Evolutionary conservation across 2,329 filamentous ascomycete species (phyloP).

Genomic region (Neopestalotiopsis sp.): DNA sequence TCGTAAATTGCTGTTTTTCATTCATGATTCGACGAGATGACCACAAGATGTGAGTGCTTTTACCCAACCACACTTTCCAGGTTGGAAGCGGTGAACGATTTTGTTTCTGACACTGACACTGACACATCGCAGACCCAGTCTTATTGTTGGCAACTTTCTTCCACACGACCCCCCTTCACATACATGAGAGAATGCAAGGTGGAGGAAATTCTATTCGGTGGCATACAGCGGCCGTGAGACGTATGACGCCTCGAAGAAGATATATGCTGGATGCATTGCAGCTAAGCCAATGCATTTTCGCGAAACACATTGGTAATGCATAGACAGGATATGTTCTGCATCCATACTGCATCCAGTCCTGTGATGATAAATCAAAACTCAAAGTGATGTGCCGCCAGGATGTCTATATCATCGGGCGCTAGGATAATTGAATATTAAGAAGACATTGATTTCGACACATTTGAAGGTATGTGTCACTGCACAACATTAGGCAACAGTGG

Average conservation of each 20-base stretch:
- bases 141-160: constrained; percentile 97
- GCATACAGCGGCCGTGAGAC: neutral
- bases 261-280: too few relatives aligned
- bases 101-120: constrained; percentile 18
- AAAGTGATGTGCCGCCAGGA: too few relatives aligned
- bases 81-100: constrained; percentile 40
- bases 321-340: too few relatives aligned
- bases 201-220: neutral
- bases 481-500: too few relatives aligned
- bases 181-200: neutral
- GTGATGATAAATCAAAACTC: too few relatives aligned
- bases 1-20: constrained; percentile 94
- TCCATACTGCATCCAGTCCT: too few relatives aligned
- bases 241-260: neutral
- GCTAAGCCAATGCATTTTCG: too few relatives aligned
- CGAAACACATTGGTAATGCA: too few relatives aligned
- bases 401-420: too few relatives aligned
- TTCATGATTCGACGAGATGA: constrained; percentile 95
- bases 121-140: constrained; percentile 70
- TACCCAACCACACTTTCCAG: neutral
- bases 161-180: constrained; percentile 70
- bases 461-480: too few relatives aligned
- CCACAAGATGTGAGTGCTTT: constrained; percentile 81
- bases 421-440: too few relatives aligned
- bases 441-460: too few relatives aligned